phyloP scores from a whole-genome alignment of 2,329 filamentous ascomycete genomes.

The Botrytis byssoidea region DNA sequence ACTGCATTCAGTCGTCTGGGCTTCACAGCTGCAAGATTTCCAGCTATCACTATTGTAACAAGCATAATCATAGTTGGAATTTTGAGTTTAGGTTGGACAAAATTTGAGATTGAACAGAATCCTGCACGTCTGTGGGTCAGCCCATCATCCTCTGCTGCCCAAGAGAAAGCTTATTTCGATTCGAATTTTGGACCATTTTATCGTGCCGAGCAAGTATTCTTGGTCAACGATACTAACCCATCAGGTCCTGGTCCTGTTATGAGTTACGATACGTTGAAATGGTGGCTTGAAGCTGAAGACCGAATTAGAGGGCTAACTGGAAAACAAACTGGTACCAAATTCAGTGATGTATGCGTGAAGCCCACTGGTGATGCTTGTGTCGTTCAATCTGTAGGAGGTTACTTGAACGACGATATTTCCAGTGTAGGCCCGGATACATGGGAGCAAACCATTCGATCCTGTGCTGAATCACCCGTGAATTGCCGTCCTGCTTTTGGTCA shows the following conservation, averaged over 20 bases:
- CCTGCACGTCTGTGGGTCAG: slow-evolving; percentile 97
- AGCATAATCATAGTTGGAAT: slow-evolving; percentile 75
- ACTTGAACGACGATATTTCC: slow-evolving; percentile 69
- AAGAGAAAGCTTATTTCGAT: slow-evolving; percentile 94
- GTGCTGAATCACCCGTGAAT: slow-evolving; percentile 74
- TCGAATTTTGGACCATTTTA: slow-evolving; percentile 93
- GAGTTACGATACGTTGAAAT: slow-evolving; percentile 81
- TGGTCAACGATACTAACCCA: slow-evolving; percentile 79
- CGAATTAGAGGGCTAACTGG: slow-evolving; percentile 73
- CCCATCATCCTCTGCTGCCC: slow-evolving; percentile 82
- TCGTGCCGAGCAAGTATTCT: slow-evolving; percentile 86
- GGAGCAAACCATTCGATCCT: slow-evolving; percentile 69
- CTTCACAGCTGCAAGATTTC: slow-evolving; percentile 77
- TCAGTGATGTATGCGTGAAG: slow-evolving; percentile 91
- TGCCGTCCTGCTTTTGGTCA: slow-evolving; percentile 89
- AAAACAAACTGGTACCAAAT: slow-evolving; percentile 60
- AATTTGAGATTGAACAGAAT: slow-evolving; percentile 85
- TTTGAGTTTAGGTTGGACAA: slow-evolving; percentile 83
- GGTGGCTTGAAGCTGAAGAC: slow-evolving; percentile 92
- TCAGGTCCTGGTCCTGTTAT: slow-evolving; percentile 72
- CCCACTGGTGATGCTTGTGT: slow-evolving; percentile 87
- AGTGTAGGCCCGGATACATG: slow-evolving; percentile 66
- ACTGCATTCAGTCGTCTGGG: slow-evolving; percentile 77
- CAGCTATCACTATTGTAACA: slow-evolving; percentile 73
- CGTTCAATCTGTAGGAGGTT: slow-evolving; percentile 87